Conservation (phyloP, 768 basidiomycete genomes). For the Auricularia cornea region DNA sequence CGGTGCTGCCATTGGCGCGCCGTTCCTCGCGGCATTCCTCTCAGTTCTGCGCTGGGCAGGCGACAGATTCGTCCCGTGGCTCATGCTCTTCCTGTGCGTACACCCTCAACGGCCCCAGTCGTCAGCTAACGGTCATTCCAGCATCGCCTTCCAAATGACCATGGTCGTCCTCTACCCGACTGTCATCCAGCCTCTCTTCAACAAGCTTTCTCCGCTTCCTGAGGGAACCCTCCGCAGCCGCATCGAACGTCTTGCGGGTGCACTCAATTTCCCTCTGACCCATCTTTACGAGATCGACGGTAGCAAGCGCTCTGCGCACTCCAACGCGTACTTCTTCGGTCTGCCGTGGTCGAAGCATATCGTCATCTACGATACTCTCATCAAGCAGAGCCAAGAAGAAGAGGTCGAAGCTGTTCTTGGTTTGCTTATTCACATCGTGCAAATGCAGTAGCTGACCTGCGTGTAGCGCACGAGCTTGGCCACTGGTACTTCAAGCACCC, state of each 20-base stretch:
- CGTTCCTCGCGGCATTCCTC: conserved; percentile 81
- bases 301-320: conserved; percentile 89
- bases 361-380: conserved; percentile 95
- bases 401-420: conserved; percentile 95
- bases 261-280: conserved; percentile 88
- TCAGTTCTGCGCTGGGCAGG: conserved; percentile 91
- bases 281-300: conserved; percentile 97
- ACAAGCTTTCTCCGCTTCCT: conserved; percentile 85
- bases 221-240: conserved; percentile 67
- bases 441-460: neutral
- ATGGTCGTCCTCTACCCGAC: conserved; percentile 81
- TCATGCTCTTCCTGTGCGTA: conserved; percentile 86
- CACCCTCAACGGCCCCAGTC: neutral
- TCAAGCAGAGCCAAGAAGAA: conserved; percentile 80
- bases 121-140: conserved; percentile 20
- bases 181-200: conserved; percentile 92
- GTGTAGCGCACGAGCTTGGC: conserved; percentile 82
- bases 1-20: conserved; percentile 64
- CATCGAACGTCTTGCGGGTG: conserved; percentile 67
- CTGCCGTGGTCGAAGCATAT: conserved; percentile 95
- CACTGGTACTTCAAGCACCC: conserved; percentile 95
- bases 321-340: conserved; percentile 98
- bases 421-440: conserved; percentile 19
- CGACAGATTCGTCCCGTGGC: conserved; percentile 83
- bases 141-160: conserved; percentile 72